Conservation (phyloP, 306 rosid genomes). For the Medicago ruthenica region DNA sequence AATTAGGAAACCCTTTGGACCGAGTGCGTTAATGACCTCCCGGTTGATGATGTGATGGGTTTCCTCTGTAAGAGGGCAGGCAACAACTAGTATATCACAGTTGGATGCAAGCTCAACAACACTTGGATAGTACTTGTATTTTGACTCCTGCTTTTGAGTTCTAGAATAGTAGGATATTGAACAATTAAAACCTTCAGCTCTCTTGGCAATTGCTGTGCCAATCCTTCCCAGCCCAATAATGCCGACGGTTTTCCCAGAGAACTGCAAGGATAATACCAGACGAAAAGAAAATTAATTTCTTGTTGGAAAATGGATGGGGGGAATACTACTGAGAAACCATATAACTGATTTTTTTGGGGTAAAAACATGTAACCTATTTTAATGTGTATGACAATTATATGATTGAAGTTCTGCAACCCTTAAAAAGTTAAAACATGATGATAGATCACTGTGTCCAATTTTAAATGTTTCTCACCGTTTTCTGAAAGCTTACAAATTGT, state of each 20-base stretch:
- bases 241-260: slow-evolving; percentile 86
- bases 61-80: slow-evolving; percentile 69
- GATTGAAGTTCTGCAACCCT: neutral
- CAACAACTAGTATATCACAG: slow-evolving; percentile 73
- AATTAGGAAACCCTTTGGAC: slow-evolving; percentile 76
- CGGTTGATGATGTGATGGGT: slow-evolving; percentile 72
- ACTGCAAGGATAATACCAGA: slow-evolving; percentile 53
- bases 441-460: slow-evolving; percentile 2
- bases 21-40: slow-evolving; percentile 73
- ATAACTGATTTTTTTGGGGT: neutral
- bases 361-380: neutral
- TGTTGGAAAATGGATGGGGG: slow-evolving; percentile 1
- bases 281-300: neutral
- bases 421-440: neutral
- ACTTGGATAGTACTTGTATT: slow-evolving; percentile 75
- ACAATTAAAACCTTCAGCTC: slow-evolving; percentile 85
- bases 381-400: neutral
- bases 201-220: slow-evolving; percentile 75
- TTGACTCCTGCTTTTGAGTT: slow-evolving; percentile 57
- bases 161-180: slow-evolving; percentile 68
- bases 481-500: slow-evolving; percentile 14
- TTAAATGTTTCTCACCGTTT: neutral
- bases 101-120: slow-evolving; percentile 78
- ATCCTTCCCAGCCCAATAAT: slow-evolving; percentile 87
- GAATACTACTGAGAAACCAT: neutral